Evolutionary conservation across 306 rosid species (phyloP), one percentile per base, ranked within the genome.

Genomic region (Parietaria judaica): DNA sequence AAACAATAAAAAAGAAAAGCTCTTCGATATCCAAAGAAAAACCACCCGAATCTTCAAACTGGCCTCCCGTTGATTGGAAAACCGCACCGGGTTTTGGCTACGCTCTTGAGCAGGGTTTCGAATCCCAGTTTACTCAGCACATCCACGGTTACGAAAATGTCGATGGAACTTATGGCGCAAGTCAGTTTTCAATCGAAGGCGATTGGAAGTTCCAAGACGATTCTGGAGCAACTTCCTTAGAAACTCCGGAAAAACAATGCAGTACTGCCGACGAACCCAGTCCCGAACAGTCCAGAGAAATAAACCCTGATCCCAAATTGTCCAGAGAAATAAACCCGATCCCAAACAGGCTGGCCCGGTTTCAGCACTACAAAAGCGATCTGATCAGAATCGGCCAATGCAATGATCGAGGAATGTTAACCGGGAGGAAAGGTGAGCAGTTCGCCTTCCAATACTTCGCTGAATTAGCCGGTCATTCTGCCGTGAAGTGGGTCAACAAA

Each of bases 61-160:
- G 91, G 92, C 96, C 90, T 35, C 91, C 96, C 47, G 86, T 15
- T 57, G 89, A 67, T 69, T 91, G 98, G 96, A 85, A 84, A 75
- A 78, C 84, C 75, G 95, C 96, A 68, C 95, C 96, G 8, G 88
- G 81, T 59, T 83, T 81, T 77, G 78, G 43, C 69, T 85, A 76
- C 78, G 85, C 95, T 52, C 85, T 72, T 10, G 80, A 71, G 69
- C 66, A 65, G 72, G 89, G 90, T 61, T 76, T 78, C 64, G 69
- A 64, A 73, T 77, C 83, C 15, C 79, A 80, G 56, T 66, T 36
- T 69, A 39, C 39, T 35, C 60, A 23, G 66, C 82, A 44, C 74
- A 60, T 50, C 54, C 58, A 74, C 58, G 67, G 51, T 56, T 73
- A 69, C 72, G 76, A 70, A 69, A 70, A 60, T 45, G 13, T 49